Evolutionary conservation across 257 asterid genomes (phyloP), one percentile per base, ranked within the genome.

Genomic region (Solanum tarijense): DNA sequence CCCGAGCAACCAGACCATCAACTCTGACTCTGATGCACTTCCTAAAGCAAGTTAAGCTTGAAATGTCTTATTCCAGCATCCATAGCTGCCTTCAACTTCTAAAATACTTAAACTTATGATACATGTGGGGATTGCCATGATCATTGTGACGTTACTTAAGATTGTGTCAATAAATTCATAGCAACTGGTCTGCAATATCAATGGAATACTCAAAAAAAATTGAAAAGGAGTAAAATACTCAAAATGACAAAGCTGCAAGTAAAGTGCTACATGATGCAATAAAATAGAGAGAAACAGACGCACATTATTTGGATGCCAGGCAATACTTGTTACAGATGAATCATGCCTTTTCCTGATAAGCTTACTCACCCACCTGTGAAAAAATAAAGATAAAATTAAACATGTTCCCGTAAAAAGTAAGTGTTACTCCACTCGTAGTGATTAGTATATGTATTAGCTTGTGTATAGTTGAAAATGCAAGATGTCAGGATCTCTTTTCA

Each of bases 231-330:
- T n/a, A 11, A 11, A 76, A n/a, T 76, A 79, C 84, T 14, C 25
- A 79, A 78, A 79, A 27, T 27, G 38, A 79, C 66, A 25, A 58
- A 78, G 38, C n/a, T 23, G 5, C 65, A 78, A 78, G 65, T 46
- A 38, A 31, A 81, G 68, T 48, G 85, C 43, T 29, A 82, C 85
- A 18, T 82, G 43, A 82, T 82, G 85, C 85, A 48, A 82, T 9
- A 29, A 48, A 18, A 82, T 29, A 82, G n/a, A 82, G 85, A 82
- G 29, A 43, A 82, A 82, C 69, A 82, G 27, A 91, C 98, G 92
- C 90, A 97, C 99, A 89, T 97, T 97, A 92, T 95, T 91, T 58
- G 99, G 99, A 92, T 97, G 99, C 99, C 99, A 97, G 69, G 99
- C 98, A 86, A 97, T 94, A 88, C 94, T 94, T 12, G 99, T 97